These are phyloP conservation scores for Euphorbia schlechtendalii DNA, from an alignment of 441 rosid genomes.

Conservation along the genomic window DNA sequence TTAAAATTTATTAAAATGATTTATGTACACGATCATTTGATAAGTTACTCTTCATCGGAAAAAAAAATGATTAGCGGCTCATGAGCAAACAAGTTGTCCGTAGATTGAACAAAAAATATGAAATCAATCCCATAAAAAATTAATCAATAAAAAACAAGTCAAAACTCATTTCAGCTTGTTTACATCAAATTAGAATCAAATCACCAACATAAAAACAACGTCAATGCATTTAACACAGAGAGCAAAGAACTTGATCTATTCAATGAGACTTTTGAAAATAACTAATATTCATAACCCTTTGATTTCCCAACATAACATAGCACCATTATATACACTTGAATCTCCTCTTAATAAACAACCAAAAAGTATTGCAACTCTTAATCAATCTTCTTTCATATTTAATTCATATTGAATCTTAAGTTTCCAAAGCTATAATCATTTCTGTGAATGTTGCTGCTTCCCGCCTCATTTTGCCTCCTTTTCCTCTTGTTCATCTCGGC, in stretches of 20 bases:
- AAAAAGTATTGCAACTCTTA: neutral
- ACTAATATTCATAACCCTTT: neutral
- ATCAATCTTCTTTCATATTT: constrained; percentile 7
- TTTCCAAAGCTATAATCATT: constrained; percentile 29
- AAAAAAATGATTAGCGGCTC: too few species aligned
- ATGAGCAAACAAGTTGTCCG: too few species aligned
- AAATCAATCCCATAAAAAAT: too few species aligned
- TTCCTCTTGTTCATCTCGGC: constrained; percentile 67
- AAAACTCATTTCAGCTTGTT: too few species aligned
- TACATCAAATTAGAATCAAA: too few species aligned
- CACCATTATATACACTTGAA: constrained; percentile 23
- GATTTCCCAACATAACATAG: constrained; percentile 1
- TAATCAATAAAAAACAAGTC: too few species aligned
- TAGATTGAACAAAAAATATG: too few species aligned
- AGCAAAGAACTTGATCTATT: neutral
- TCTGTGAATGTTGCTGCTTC: constrained; percentile 20
- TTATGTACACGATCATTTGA: too few species aligned
- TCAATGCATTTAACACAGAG: too few species aligned
- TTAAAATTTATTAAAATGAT: too few species aligned
- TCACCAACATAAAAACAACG: too few species aligned
- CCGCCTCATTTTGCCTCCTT: constrained; percentile 25
- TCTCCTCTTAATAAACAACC: neutral
- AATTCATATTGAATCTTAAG: constrained; percentile 28
- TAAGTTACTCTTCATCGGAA: too few species aligned
- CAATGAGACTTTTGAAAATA: constrained; percentile 1